Evolutionary conservation across 1,284 basidiomycete species (phyloP), one percentile per base, ranked within the genome.

Genomic region (Abortiporus biennis): DNA sequence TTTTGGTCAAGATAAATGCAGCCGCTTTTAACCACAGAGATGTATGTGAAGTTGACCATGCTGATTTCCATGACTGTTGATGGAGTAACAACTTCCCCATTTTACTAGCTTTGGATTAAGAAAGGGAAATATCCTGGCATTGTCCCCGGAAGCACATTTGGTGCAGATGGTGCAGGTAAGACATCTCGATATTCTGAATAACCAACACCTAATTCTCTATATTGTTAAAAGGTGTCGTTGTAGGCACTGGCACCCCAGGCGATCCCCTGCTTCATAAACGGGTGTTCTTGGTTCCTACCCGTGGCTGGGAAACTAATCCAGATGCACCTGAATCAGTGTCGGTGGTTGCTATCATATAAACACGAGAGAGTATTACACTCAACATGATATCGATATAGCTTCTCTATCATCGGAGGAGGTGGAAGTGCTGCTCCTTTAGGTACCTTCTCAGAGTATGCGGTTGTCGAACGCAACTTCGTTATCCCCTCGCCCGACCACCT

Each of bases 21-120:
- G 83, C 73, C 0, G 78, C 74, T n/a, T 87, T 87, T 66, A 92
- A 92, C 57, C 84, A 81, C 49, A 68, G 83, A 54, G 89, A 91
- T 57, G 86, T 90, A 51, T 44, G 76, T 63, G 6, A 1, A 16
- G 2, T 43, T n/a, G n/a, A n/a, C n/a, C n/a, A n/a, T n/a, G n/a
- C n/a, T n/a, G n/a, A n/a, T n/a, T n/a, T n/a, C n/a, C n/a, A n/a
- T n/a, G n/a, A 34, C 32, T 35, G 11, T 22, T 30, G 37, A 30
- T 16, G 13, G 12, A 22, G 13, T 29, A n/a, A 24, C 37, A n/a
- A n/a, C n/a, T 29, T 29, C n/a, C n/a, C n/a, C 9, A 29, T 9
- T 13, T 13, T 20, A 17, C 15, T 48, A 87, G 85, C 64, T 85
- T 3, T 92, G 87, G 88, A 76, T 83, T 32, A 73, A 85, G 25